Percentiles rank a stretch among this genome's conserved stretches.
These are phyloP conservation scores for Cornus suecica DNA, from an alignment of 148 eudicot species.

Conservation along the genomic window DNA sequence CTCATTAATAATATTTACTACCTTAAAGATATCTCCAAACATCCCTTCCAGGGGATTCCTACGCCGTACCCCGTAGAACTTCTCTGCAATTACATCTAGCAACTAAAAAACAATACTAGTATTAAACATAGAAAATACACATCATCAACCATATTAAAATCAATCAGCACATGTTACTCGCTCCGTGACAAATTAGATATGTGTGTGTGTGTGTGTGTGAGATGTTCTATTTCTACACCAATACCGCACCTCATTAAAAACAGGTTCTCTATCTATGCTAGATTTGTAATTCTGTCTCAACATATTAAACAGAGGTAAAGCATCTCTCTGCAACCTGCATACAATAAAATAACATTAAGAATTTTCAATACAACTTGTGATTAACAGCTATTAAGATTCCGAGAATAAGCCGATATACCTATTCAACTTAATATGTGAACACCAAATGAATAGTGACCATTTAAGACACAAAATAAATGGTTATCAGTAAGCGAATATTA, in stretches of 20 bases:
- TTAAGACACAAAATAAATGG: background rate
- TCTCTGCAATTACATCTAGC: conserved; percentile 80
- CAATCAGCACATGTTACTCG: background rate
- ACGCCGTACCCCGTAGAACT: conserved; percentile 76
- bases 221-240: background rate
- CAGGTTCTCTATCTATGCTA: conserved; percentile 67
- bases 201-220: background rate
- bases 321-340: conserved; percentile 89
- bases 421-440: background rate
- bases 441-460: no score
- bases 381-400: background rate
- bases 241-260: conserved; percentile 58
- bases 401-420: conserved; percentile 4
- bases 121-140: background rate
- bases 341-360: background rate
- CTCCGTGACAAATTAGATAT: no score
- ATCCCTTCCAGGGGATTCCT: conserved; percentile 82
- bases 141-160: background rate
- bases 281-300: conserved; percentile 72
- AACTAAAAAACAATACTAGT: conserved; percentile 35
- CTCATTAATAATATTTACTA: conserved; percentile 13
- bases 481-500: background rate
- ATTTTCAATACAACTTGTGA: background rate
- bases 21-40: conserved; percentile 91
- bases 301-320: conserved; percentile 83